A percentile compares a stretch with the other conserved stretches of the same genome.
Evolutionary conservation across 129 eudicot species (phyloP).

Genomic region (Centaurea solstitialis): DNA sequence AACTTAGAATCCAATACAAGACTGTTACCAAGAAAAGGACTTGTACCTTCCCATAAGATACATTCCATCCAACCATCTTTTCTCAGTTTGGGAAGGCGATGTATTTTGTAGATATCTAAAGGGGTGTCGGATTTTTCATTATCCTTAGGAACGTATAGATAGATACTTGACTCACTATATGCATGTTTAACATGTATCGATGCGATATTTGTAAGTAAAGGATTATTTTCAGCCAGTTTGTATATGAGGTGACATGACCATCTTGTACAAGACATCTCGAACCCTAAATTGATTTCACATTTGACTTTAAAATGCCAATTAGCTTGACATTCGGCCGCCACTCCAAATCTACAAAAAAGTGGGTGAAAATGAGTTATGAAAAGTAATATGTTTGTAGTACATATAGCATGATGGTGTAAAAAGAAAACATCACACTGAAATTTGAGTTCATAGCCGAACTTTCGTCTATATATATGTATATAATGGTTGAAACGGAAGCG

Average conservation of each 20-base stretch:
- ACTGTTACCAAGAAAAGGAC: too few species aligned
- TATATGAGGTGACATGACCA: not conserved
- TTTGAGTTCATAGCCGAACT: too few species aligned
- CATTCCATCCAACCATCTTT: not conserved
- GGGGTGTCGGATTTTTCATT: not conserved
- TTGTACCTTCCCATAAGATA: too few species aligned
- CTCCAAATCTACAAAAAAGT: not conserved
- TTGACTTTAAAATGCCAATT: not conserved
- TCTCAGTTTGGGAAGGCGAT: not conserved
- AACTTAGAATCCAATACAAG: not conserved
- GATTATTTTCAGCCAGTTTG: not conserved
- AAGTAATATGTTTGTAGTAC: not conserved
- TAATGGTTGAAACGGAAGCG: too few species aligned
- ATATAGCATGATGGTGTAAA: too few species aligned
- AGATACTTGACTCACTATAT: not conserved
- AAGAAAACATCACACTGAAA: too few species aligned
- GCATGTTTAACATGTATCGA: not conserved
- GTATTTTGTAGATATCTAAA: not conserved
- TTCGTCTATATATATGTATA: too few species aligned
- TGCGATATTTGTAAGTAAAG: not conserved
- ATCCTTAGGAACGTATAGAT: not conserved
- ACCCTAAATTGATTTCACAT: not conserved
- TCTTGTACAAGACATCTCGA: not conserved
- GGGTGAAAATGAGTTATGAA: not conserved
- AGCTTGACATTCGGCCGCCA: not conserved